Evolutionary conservation across 495 filamentous ascomycete genomes (phyloP), one percentile per base, ranked within the genome.

Genomic region (Cryomyces antarcticus): DNA sequence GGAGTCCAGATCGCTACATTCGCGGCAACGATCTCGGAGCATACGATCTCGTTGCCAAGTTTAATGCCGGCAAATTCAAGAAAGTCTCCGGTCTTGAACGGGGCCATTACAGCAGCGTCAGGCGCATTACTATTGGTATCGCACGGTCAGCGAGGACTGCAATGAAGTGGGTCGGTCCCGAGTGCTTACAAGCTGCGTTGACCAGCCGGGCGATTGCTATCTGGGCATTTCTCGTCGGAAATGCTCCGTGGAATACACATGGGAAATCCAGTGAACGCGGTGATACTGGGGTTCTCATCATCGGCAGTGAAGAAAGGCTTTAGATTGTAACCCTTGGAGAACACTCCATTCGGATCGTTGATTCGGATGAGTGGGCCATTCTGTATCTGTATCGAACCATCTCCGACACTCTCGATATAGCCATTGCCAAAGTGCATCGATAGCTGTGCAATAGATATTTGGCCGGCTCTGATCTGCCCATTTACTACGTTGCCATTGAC

Each of bases 331-430:
- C 50, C 52, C n/a, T 47, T 50, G 0, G 53, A 50, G 44, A 54
- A 65, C n/a, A 61, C 50, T 0, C 50, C 57, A 42, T 61, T 57
- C 28, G 62, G 62, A 42, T 65, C 61, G 42, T 62, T 65, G 53
- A 65, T 62, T n/a, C 57, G 50, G 30, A 65, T 42, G 6, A 12
- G 54, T 2, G 60, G 61, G 0, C 62, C 62, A 41, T 55, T 53
- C 11, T 7, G 27, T 29, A 65, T 61, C 34, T 56, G 46, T 13
- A 65, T 55, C 27, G 46, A 46, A 5, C 55, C 58, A 46, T 52
- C 46, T 49, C 57, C 49, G 38, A 64, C 44, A 5, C 45, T 41
- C 7, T 59, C 54, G 29, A 65, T 60, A 36, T 57, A 51, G 6
- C 62, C 62, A 10, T 52, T 52, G 38, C 54, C 52, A 29, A 43